Conservation (phyloP, 2,329 filamentous ascomycete genomes). For the Calonectria pteridis region DNA sequence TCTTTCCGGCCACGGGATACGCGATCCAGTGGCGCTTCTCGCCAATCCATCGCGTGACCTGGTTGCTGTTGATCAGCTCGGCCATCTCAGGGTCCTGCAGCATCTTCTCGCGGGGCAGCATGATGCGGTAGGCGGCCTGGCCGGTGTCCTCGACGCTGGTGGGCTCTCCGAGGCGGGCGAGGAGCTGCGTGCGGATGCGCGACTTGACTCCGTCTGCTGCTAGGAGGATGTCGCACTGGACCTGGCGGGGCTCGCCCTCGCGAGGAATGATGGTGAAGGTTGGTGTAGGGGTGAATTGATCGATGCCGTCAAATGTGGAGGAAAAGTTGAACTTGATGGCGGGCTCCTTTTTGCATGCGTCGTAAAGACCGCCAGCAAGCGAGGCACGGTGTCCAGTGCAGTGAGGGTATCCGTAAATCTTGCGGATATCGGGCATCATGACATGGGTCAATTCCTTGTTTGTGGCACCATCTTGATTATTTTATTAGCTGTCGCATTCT, state of each 20-base stretch:
- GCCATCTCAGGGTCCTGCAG: slow-evolving; percentile 75
- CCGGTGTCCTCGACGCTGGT: slow-evolving; percentile 76
- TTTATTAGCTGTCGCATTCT: background rate
- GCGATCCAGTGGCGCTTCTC: slow-evolving; percentile 82
- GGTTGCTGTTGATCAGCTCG: slow-evolving; percentile 74
- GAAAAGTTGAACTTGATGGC: slow-evolving; percentile 78
- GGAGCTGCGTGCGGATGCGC: slow-evolving; percentile 63
- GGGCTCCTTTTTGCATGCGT: slow-evolving; percentile 74
- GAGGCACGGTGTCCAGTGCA: slow-evolving; percentile 84
- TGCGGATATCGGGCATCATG: slow-evolving; percentile 73
- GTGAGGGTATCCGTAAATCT: slow-evolving; percentile 80
- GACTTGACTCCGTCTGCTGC: slow-evolving; percentile 70
- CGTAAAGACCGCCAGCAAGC: slow-evolving; percentile 76
- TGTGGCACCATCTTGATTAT: slow-evolving; percentile 69
- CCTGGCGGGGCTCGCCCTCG: slow-evolving; percentile 64
- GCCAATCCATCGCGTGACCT: slow-evolving; percentile 82
- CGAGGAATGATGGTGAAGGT: slow-evolving; percentile 71
- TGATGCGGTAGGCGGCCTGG: slow-evolving; percentile 84
- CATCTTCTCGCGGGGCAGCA: slow-evolving; percentile 78
- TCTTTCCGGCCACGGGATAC: slow-evolving; percentile 78
- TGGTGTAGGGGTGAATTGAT: slow-evolving; percentile 70
- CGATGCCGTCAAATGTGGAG: slow-evolving; percentile 66
- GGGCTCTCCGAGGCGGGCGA: slow-evolving; percentile 62
- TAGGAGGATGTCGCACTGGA: slow-evolving; percentile 66
- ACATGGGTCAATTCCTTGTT: slow-evolving; percentile 79